Evolutionary conservation across 768 basidiomycete genomes (phyloP).

Genomic region (Asterophora parasitica): DNA sequence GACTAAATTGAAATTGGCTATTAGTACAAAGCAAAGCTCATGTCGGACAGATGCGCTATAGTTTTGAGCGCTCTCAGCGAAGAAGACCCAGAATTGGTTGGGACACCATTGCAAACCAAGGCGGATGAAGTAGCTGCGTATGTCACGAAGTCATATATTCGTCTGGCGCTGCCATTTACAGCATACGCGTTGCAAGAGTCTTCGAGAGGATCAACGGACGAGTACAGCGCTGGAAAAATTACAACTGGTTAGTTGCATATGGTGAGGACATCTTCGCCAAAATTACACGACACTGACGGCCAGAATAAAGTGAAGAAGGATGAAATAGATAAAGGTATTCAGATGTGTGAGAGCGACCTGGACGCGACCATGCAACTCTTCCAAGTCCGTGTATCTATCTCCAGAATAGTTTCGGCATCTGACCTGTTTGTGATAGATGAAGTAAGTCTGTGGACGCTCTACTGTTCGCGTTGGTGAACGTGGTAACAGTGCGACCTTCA

Average conservation of each 20-base stretch:
- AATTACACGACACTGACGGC: neutral
- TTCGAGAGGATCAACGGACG: constrained; percentile 35
- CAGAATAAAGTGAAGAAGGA: constrained; percentile 34
- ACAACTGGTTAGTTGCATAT: constrained; percentile 32
- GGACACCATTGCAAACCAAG: constrained; percentile 34
- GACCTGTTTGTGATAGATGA: constrained; percentile 15
- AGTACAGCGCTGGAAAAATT: constrained; percentile 34
- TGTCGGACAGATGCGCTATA: constrained; percentile 37
- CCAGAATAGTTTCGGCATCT: neutral
- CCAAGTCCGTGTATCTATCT: constrained; percentile 28
- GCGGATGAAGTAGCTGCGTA: constrained; percentile 43
- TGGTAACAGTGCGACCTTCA: constrained; percentile 23
- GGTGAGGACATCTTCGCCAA: constrained; percentile 25
- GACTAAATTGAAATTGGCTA: constrained; percentile 1
- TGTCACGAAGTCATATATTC: constrained; percentile 13
- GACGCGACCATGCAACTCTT: constrained; percentile 37
- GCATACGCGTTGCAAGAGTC: constrained; percentile 27
- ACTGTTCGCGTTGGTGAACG: neutral
- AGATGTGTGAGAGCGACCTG: constrained; percentile 38
- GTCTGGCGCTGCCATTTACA: neutral
- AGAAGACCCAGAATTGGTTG: constrained; percentile 31
- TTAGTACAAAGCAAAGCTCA: constrained; percentile 38
- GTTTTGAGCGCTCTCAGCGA: constrained; percentile 37
- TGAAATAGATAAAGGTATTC: constrained; percentile 44
- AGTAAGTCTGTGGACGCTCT: constrained; percentile 14